Evolutionary conservation across 2,329 filamentous ascomycete species (phyloP).

Genomic region (Tolypocladium amazonense): DNA sequence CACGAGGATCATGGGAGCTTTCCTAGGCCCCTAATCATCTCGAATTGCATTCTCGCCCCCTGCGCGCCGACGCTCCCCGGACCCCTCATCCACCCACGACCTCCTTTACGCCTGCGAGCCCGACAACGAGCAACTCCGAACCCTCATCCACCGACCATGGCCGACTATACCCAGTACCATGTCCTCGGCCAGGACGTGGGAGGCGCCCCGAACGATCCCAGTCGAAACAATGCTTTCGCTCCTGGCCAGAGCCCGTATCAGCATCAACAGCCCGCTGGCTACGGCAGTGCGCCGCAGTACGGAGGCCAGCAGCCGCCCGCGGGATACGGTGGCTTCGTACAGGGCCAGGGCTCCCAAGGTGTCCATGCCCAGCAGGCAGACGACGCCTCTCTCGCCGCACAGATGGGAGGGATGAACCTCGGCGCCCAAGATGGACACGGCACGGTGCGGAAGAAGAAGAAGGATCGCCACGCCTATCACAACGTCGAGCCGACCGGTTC

Average conservation of each 20-base stretch:
- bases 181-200: constrained; percentile 45
- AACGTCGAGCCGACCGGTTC: constrained; percentile 64
- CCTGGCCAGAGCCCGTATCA: constrained; percentile 46
- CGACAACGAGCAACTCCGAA: neutral
- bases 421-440: constrained; percentile 32
- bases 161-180: constrained; percentile 45
- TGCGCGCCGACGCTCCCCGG: neutral
- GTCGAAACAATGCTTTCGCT: constrained; percentile 37
- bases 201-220: constrained; percentile 43
- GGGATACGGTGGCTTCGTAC: constrained; percentile 17
- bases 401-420: constrained; percentile 70
- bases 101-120: neutral
- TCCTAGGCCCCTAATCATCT: constrained; percentile 3
- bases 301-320: constrained; percentile 1
- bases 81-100: neutral
- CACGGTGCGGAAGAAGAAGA: constrained; percentile 66
- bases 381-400: constrained; percentile 49
- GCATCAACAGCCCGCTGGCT: constrained; percentile 21
- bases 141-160: constrained; percentile 27
- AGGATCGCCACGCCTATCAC: constrained; percentile 89
- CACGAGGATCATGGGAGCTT: constrained; percentile 8
- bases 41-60: neutral
- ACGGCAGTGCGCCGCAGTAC: constrained; percentile 12
- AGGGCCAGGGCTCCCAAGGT: constrained; percentile 16
- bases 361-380: constrained; percentile 21